phyloP scores from a whole-genome alignment of 441 rosid genomes.

The Erodium trifolium region DNA sequence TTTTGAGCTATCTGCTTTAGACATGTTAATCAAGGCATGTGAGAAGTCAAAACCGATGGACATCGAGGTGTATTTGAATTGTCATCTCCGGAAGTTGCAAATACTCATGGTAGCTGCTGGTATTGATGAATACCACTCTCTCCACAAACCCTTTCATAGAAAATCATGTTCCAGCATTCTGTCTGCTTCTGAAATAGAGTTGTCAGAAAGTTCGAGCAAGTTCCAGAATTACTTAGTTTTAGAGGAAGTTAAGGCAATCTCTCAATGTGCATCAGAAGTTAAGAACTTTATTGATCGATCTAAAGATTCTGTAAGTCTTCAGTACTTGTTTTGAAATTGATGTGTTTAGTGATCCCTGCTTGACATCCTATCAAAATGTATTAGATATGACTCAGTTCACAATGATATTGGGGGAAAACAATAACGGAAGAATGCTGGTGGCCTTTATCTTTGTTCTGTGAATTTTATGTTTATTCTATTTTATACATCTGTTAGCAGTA shows the following conservation, averaged over 20 bases:
- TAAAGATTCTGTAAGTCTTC: slow-evolving; percentile 56
- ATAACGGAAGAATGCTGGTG: not conserved
- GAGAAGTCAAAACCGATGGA: slow-evolving; percentile 53
- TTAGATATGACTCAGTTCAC: not conserved
- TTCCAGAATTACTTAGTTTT: slow-evolving; percentile 52
- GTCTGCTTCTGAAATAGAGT: slow-evolving; percentile 30
- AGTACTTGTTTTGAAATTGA: slow-evolving; percentile 14
- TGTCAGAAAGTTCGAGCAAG: slow-evolving; percentile 39
- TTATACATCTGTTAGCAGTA: not conserved
- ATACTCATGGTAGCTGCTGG: slow-evolving; percentile 58
- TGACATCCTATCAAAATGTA: not conserved
- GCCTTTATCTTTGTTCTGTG: not conserved
- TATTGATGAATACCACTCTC: slow-evolving; percentile 33
- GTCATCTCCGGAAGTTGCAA: slow-evolving; percentile 77
- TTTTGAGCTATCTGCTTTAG: slow-evolving; percentile 69
- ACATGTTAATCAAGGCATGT: slow-evolving; percentile 63
- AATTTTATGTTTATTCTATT: not conserved
- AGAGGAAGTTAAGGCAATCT: slow-evolving; percentile 78
- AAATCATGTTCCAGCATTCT: slow-evolving; percentile 28
- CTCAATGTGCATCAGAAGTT: slow-evolving; percentile 49
- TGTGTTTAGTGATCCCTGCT: slow-evolving; percentile 8
- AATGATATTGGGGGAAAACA: not conserved
- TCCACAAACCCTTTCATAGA: slow-evolving; percentile 29
- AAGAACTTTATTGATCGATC: slow-evolving; percentile 52
- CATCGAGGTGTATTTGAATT: slow-evolving; percentile 54